phyloP scores from a whole-genome alignment of 495 filamentous ascomycete species.

The Penicillium simplicissimum region DNA sequence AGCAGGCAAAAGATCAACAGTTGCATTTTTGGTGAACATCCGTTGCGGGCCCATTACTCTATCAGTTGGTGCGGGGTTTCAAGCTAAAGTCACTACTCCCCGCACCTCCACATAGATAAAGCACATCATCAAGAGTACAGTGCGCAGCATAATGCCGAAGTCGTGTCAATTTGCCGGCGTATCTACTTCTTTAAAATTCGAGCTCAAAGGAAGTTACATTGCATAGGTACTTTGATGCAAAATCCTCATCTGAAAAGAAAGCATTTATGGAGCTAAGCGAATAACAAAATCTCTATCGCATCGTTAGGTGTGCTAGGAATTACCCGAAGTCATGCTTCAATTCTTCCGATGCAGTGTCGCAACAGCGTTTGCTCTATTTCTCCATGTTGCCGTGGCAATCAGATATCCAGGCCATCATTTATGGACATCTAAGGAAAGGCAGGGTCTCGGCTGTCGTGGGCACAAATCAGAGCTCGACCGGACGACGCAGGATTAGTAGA shows the following conservation, averaged over 20 bases:
- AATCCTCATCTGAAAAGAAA: not conserved
- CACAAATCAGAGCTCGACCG: not conserved
- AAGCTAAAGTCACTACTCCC: constrained; percentile 7
- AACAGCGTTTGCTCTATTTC: no score
- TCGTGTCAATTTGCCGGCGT: not conserved
- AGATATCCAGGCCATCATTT: no score
- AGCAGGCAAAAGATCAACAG: constrained; percentile 11
- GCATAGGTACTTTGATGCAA: not conserved
- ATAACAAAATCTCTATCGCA: not conserved
- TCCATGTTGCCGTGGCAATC: no score
- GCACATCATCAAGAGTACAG: not conserved
- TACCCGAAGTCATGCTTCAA: not conserved
- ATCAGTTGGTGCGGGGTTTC: constrained; percentile 8
- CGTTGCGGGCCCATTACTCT: constrained; percentile 7
- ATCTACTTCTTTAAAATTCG: not conserved
- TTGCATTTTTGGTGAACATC: constrained; percentile 13
- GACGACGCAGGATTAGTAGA: not conserved
- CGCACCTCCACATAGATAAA: constrained; percentile 1
- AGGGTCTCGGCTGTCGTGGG: not conserved
- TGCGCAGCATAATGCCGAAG: not conserved
- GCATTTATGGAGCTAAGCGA: not conserved
- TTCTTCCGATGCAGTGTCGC: not conserved
- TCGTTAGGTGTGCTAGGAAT: not conserved
- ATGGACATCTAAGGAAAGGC: no score
- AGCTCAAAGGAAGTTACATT: not conserved